Base-by-base conservation (phyloP, 1,139 yeast species). In the Petasospora fabianii region DNA sequence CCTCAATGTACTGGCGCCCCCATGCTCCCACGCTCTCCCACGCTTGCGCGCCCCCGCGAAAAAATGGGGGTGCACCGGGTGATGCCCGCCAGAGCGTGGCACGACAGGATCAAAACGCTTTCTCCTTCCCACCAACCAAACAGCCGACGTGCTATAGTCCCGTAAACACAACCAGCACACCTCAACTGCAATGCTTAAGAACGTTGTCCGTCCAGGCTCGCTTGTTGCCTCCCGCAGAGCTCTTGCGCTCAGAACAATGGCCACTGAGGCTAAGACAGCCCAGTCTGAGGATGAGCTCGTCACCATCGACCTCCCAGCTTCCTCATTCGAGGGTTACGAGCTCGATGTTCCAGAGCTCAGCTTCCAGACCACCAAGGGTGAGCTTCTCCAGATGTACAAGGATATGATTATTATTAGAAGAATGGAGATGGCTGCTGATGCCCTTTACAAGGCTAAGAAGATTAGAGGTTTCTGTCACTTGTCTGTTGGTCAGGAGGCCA, bases 361-460 rank as follows among this genome's bases (percentile, higher is more conserved):
- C 36, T 84, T 85, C 60, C 80, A 81, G 63, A 81, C 96, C 41
- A 80, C 86, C 57, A 88, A 87, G 75, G 76, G 76, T 35, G 75
- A 82, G 42, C 69, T 92, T 56, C 72, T 92, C 60, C 80, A 87
- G 62, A 88, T 92, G 97, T 92, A 90, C 78, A 86, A 87, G 71
- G 96, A 92, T 62, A 90, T 92, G 97, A 78, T 84, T 52, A 69
- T 84, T 54, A 81, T 90, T 61, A 80, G 98, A 75, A 85, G 98
- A 69, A 81, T 92, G 92, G 98, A 92, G 71, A 90, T 92, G 96
- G 96, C 97, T 27, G 80, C 97, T 43, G 98, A 92, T 62, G 97
- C 97, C 27, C 73, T 94, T 53, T 92, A 92, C 76, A 92, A 92
- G 74, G 96, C 97, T 60, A 92, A 92, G 75, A 88, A 92, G 72